phyloP scores from a whole-genome alignment of 441 rosid genomes.

The Erodium texanum region DNA sequence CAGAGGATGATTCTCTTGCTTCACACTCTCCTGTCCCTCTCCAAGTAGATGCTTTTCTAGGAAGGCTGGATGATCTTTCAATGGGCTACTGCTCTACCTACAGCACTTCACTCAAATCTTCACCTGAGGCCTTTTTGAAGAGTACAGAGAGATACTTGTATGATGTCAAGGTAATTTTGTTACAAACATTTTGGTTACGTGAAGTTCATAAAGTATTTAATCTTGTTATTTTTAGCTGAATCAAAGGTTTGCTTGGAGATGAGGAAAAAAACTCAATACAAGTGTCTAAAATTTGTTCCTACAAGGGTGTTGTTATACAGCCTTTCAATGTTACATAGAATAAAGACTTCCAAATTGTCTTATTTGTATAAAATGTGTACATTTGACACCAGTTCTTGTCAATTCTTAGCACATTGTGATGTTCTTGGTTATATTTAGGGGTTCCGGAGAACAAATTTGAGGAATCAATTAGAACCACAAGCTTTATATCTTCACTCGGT shows the following conservation, averaged over 20 bases:
- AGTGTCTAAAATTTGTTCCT: not conserved
- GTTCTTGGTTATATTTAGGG: constrained; percentile 27
- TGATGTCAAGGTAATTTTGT: constrained; percentile 32
- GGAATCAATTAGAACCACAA: constrained; percentile 33
- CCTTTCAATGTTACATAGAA: not conserved
- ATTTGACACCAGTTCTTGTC: not conserved
- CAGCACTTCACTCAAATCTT: constrained; percentile 28
- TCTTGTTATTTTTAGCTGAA: constrained; percentile 3
- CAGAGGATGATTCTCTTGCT: constrained; percentile 60
- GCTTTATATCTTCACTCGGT: constrained; percentile 57
- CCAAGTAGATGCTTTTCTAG: constrained; percentile 51
- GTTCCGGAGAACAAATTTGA: constrained; percentile 34
- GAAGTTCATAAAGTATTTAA: constrained; percentile 4
- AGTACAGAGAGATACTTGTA: constrained; percentile 41
- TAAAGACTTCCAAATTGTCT: not conserved
- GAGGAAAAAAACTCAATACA: not conserved
- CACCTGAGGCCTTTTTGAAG: constrained; percentile 40
- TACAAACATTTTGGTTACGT: not conserved
- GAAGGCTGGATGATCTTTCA: constrained; percentile 54
- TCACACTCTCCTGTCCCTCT: constrained; percentile 60
- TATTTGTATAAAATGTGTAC: not conserved
- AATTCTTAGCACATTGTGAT: not conserved
- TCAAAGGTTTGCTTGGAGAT: not conserved
- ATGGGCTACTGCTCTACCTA: constrained; percentile 42
- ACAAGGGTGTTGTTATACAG: not conserved